Evolutionary conservation across 805 yeast species (phyloP), one percentile per base, ranked within the genome.

Genomic region (Kregervanrija fluxuum): DNA sequence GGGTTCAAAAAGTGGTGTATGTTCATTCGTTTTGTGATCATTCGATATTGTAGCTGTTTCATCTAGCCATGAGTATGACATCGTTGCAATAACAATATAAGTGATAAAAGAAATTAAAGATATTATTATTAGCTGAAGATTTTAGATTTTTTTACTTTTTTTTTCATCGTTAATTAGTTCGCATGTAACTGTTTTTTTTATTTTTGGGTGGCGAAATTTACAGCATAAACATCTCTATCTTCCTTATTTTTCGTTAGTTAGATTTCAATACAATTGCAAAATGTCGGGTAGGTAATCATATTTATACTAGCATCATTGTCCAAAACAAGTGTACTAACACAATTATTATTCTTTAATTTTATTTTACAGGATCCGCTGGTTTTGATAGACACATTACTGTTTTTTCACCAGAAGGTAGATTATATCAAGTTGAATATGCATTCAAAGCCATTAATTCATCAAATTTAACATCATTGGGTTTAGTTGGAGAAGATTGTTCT

Each of bases 331-430:
- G 28, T 22, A 22, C 28, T 22, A 22, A 22, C 28, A 22, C 28
- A 22, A 22, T 5, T 6, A 22, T 73, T 73, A 74, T 46, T 74
- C 75, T 41, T 68, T 41, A 16, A 31, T 22, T 5, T 22, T 22
- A 22, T 22, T 30, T 67, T 32, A 38, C 56, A 72, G 82, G 79
- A 51, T 73, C 82, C 50, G 95, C 98, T n/a, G 99, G 99, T 44
- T 93, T 90, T 65, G 99, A 93, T 71, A 85, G 99, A 73, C 99
- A 93, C 66, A 93, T 93, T 65, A 93, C 99, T 30, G 90, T 93
- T 57, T 93, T 93, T 71, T 91, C 98, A 35, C 99, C 99, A 15
- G 99, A 93, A 64, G 99, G 99, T 38, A 82, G 99, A 67, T 74
- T 93, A 49, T 93, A 85, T 69, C 99, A 93, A 69, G 99, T 91